These are phyloP conservation scores for Xylariales sp. DNA, from an alignment of 2,329 filamentous ascomycete genomes.

Conservation along the genomic window DNA sequence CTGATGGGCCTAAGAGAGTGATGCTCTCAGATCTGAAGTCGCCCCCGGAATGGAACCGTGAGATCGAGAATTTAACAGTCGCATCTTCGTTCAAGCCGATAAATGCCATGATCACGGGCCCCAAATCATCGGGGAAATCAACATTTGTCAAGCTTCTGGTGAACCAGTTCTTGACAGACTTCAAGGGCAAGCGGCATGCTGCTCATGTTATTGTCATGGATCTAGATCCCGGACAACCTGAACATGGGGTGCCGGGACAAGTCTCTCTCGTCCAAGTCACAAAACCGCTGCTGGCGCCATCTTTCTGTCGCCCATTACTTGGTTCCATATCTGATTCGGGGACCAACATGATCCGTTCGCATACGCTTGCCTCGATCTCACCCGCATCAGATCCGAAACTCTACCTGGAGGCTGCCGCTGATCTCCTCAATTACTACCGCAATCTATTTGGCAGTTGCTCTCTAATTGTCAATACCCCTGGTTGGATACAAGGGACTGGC, in stretches of 20 bases:
- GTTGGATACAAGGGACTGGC: conserved; percentile 68
- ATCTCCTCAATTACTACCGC: conserved; percentile 58
- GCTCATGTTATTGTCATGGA: conserved; percentile 58
- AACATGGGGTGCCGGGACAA: conserved; percentile 66
- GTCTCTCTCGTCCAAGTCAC: conserved; percentile 61
- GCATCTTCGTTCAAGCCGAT: conserved; percentile 29
- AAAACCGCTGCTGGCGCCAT: conserved; percentile 58
- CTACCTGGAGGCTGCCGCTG: conserved; percentile 58
- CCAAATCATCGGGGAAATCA: conserved; percentile 71
- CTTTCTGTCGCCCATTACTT: conserved; percentile 57
- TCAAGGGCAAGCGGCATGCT: conserved; percentile 15
- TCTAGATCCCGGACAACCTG: conserved; percentile 72
- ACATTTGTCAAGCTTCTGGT: conserved; percentile 64
- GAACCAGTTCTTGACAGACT: conserved; percentile 60
- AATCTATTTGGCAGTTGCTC: conserved; percentile 42
- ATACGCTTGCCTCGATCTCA: conserved; percentile 61
- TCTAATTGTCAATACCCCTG: conserved; percentile 68
- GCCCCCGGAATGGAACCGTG: conserved; percentile 57
- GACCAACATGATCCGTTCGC: conserved; percentile 49
- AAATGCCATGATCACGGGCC: conserved; percentile 59
- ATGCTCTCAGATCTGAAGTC: conserved; percentile 51
- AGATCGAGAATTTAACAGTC: conserved; percentile 42
- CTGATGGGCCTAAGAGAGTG: conserved; percentile 45
- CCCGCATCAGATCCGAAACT: conserved; percentile 63
- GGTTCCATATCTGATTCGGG: conserved; percentile 29